phyloP scores from a whole-genome alignment of 2,329 filamentous ascomycete genomes.

The Coniochaeta sp. region DNA sequence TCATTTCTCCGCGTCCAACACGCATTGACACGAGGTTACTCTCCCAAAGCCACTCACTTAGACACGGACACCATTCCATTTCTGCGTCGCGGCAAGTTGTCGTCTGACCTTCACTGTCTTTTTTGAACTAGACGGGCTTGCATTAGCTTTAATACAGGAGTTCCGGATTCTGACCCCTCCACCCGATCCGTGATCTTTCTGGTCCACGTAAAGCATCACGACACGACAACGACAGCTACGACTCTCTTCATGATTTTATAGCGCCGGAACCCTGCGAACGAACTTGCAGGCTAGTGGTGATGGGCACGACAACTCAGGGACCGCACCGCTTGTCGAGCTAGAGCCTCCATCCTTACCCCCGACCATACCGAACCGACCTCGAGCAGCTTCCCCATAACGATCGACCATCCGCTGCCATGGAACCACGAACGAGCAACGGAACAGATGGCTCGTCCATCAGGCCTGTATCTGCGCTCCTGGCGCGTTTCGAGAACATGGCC shows the following conservation, averaged over 20 bases:
- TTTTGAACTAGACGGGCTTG: neutral
- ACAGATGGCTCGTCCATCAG: conserved; percentile 74
- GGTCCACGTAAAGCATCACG: neutral
- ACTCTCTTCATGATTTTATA: neutral
- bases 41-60: neutral
- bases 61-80: neutral
- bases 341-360: conserved; percentile 9
- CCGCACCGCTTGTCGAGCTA: conserved; percentile 8
- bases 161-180: neutral
- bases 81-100: no score
- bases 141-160: neutral
- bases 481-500: conserved; percentile 74
- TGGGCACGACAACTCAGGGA: conserved; percentile 15
- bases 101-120: neutral
- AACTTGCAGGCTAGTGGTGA: conserved; percentile 22
- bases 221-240: no score
- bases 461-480: conserved; percentile 74
- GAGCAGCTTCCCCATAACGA: neutral
- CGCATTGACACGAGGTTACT: neutral
- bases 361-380: neutral
- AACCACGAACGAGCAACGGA: conserved; percentile 44
- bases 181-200: neutral
- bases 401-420: conserved; percentile 26
- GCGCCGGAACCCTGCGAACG: conserved; percentile 15
- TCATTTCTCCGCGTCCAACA: neutral